phyloP scores from a whole-genome alignment of 768 basidiomycete genomes.

The Lentinula sp. region DNA sequence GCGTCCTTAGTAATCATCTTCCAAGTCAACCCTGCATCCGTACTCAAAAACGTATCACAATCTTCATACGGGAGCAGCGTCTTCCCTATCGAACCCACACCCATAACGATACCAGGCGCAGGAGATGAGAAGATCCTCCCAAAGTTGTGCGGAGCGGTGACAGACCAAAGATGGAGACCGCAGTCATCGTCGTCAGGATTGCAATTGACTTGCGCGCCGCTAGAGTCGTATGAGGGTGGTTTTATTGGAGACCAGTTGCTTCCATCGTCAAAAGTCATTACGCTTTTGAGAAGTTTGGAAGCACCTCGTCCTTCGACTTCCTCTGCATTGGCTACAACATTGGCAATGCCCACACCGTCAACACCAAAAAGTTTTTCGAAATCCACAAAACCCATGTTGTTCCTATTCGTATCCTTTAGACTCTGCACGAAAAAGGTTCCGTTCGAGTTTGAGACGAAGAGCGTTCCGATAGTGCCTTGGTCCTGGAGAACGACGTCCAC shows the following conservation, averaged over 20 bases:
- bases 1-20: conserved; percentile 67
- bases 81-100: conserved; percentile 84
- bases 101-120: conserved; percentile 94
- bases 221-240: conserved; percentile 46
- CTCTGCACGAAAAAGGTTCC: conserved; percentile 94
- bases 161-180: conserved; percentile 88
- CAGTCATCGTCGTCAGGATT: conserved; percentile 58
- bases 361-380: conserved; percentile 85
- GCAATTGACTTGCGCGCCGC: conserved; percentile 62
- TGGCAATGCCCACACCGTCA: conserved; percentile 89
- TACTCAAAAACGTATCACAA: conserved; percentile 90
- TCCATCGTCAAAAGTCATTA: conserved; percentile 89
- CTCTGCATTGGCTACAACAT: conserved; percentile 76
- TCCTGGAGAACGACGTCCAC: conserved; percentile 87
- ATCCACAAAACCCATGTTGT: conserved; percentile 84
- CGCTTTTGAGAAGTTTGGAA: conserved; percentile 68
- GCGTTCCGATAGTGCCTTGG: conserved; percentile 66
- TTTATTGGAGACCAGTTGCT: conserved; percentile 72
- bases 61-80: conserved; percentile 69
- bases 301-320: conserved; percentile 71
- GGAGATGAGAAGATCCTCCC: conserved; percentile 93
- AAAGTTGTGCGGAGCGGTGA: conserved; percentile 88
- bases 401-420: conserved; percentile 89
- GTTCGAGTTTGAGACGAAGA: conserved; percentile 95
- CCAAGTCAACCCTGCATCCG: conserved; percentile 87